Percentiles rank a stretch among this genome's conserved stretches.
Conservation (phyloP, 768 basidiomycete species). For the Heimioporus sp. region DNA sequence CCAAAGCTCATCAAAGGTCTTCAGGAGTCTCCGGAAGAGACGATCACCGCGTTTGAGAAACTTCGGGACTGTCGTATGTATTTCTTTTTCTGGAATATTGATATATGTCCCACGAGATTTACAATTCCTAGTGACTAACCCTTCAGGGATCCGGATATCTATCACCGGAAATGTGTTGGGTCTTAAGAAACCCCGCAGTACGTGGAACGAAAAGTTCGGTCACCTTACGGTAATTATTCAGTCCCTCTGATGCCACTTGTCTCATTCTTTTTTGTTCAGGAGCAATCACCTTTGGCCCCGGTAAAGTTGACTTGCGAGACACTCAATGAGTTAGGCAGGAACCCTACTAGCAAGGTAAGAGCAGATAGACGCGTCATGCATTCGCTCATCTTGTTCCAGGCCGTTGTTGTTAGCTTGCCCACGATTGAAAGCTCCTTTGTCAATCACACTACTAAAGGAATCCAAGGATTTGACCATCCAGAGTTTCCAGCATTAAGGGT, state of each 20-base stretch:
- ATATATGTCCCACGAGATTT: not conserved
- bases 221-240: conserved; percentile 53
- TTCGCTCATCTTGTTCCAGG: conserved; percentile 41
- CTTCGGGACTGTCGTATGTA: conserved; percentile 66
- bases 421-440: conserved; percentile 94
- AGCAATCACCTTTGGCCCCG: conserved; percentile 59
- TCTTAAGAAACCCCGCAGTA: conserved; percentile 66
- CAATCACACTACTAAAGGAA: conserved; percentile 72
- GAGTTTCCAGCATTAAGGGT: conserved; percentile 85
- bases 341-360: conserved; percentile 67
- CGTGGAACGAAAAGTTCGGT: conserved; percentile 72
- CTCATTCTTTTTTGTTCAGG: not conserved
- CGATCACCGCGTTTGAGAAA: conserved; percentile 72
- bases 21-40: conserved; percentile 66
- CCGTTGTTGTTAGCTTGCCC: conserved; percentile 82
- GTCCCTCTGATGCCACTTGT: not conserved
- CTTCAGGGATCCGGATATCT: conserved; percentile 82
- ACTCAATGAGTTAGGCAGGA: conserved; percentile 70
- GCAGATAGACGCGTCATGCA: not conserved
- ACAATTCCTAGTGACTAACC: conserved; percentile 64
- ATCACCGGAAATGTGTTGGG: conserved; percentile 84
- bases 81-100: not conserved
- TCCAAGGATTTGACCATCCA: conserved; percentile 76
- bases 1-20: conserved; percentile 71
- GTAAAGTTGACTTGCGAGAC: conserved; percentile 66